Conservation (phyloP, 176 grass and related monocot species). For the Cymbopogon citratus region DNA sequence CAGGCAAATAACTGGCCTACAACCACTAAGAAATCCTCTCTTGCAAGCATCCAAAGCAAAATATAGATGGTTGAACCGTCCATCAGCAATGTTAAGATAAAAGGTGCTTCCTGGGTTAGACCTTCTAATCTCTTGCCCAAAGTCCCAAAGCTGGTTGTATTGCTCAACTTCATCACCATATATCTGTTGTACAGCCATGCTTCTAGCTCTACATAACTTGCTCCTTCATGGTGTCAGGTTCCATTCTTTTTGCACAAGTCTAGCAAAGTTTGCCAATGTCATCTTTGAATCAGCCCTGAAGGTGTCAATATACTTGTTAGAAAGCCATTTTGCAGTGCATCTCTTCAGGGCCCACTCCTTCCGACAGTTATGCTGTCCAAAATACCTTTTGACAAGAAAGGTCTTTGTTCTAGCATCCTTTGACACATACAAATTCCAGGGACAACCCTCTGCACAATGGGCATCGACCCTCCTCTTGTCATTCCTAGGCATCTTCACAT, state of each 20-base stretch:
- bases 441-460: background rate
- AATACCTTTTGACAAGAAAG: background rate
- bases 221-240: background rate
- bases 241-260: background rate
- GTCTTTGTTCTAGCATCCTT: background rate
- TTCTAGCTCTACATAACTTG: background rate
- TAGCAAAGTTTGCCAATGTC: background rate
- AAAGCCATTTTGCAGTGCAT: background rate
- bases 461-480: background rate
- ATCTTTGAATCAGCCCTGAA: background rate
- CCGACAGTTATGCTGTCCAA: background rate
- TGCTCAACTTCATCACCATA: background rate
- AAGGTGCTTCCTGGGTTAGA: background rate
- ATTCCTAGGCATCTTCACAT: background rate
- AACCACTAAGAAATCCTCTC: no score
- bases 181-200: fast-evolving
- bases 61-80: background rate
- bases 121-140: background rate
- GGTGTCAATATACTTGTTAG: background rate
- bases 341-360: background rate
- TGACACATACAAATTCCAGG: background rate
- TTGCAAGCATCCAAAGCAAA: no score
- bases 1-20: no score
- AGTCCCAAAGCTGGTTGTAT: background rate
- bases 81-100: background rate